A percentile compares a stretch with the other conserved stretches of the same genome.
These are phyloP conservation scores for Arabis hirsuta DNA, from an alignment of 345 rosid species.

Conservation along the genomic window DNA sequence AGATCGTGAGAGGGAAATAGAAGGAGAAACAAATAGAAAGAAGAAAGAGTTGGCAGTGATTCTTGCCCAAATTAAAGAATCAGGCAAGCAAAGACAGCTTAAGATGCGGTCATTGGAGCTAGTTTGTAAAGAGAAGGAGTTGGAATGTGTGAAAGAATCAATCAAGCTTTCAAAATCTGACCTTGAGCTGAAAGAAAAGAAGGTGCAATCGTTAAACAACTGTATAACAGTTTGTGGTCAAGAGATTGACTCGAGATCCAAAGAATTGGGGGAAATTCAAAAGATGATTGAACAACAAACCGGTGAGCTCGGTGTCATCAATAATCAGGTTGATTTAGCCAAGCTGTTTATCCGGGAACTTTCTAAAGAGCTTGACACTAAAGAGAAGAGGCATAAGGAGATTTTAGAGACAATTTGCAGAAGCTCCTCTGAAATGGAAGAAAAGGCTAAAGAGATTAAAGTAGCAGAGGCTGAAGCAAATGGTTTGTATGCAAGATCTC, in stretches of 20 bases:
- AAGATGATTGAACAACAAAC: constrained; percentile 22
- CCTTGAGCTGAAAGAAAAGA: constrained; percentile 10
- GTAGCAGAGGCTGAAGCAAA: constrained; percentile 22
- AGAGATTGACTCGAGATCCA: constrained; percentile 17
- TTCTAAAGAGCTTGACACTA: constrained; percentile 10
- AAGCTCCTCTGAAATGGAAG: constrained; percentile 29
- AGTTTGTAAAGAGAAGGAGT: constrained; percentile 13
- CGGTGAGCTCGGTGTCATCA: constrained; percentile 20
- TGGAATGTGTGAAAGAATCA: constrained; percentile 21
- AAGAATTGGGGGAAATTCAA: constrained; percentile 12
- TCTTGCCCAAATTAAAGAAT: neutral
- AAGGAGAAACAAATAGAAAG: neutral
- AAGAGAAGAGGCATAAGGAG: constrained; percentile 25
- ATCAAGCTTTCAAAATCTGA: constrained; percentile 17
- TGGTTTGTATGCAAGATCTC: neutral
- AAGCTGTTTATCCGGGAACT: neutral
- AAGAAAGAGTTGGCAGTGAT: neutral
- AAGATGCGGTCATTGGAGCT: constrained; percentile 11
- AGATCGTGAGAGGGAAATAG: neutral
- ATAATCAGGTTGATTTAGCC: constrained; percentile 2
- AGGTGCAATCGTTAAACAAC: neutral
- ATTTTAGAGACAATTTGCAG: constrained; percentile 19
- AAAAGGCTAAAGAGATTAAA: constrained; percentile 11
- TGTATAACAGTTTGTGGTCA: neutral
- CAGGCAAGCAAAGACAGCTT: neutral